phyloP scores from a whole-genome alignment of 106 monocot genomes.

The Platanthera zijinensis region DNA sequence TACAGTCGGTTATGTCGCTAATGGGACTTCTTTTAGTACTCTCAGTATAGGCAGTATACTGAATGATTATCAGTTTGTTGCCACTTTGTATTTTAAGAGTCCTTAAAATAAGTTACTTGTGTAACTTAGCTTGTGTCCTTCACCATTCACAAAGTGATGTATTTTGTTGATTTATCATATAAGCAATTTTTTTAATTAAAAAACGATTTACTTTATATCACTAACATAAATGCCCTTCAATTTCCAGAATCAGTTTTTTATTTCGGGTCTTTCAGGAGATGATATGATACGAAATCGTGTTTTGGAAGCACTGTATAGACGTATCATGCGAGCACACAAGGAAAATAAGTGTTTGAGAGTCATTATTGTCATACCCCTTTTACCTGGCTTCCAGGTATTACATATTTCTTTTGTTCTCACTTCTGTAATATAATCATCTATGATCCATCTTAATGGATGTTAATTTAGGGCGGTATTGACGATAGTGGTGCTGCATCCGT shows the following conservation, averaged over 20 bases:
- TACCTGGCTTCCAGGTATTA: constrained; percentile 98
- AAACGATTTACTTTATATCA: background rate
- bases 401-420: constrained; percentile 5
- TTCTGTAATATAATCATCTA: background rate
- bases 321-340: constrained; percentile 76
- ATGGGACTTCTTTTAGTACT: background rate
- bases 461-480: constrained; percentile 84
- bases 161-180: constrained; percentile 1
- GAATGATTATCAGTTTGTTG: background rate
- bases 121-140: background rate
- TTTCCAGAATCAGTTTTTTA: constrained; percentile 98
- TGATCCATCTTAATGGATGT: constrained; percentile 2
- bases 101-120: background rate
- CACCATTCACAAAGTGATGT: background rate
- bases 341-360: constrained; percentile 87
- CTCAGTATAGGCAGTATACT: background rate
- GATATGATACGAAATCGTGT: constrained; percentile 88
- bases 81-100: background rate
- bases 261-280: constrained; percentile 96
- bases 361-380: constrained; percentile 85
- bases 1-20: background rate
- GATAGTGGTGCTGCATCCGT: constrained; percentile 99
- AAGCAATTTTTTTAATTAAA: background rate
- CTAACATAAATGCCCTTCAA: constrained; percentile 7
- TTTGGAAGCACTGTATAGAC: constrained; percentile 83